Conservation (phyloP, 768 basidiomycete genomes). For the Phaeolepiota aurea region DNA sequence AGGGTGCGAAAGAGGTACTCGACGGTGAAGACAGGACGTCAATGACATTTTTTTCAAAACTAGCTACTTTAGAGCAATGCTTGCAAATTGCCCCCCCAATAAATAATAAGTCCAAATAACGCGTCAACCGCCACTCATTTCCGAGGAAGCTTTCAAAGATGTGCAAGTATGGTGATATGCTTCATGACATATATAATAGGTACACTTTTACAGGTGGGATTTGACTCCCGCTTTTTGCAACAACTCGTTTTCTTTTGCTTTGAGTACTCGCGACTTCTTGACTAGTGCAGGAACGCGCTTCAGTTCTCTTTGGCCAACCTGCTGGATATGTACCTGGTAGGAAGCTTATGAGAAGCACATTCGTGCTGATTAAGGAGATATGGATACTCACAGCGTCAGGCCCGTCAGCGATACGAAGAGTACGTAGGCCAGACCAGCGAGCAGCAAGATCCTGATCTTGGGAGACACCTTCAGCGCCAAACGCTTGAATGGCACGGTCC, state of each 20-base stretch:
- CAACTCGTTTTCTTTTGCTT: slow-evolving; percentile 53
- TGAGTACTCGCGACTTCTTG: slow-evolving; percentile 43
- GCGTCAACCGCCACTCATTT: too few species aligned
- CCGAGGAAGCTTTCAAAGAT: background rate
- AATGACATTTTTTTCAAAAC: slow-evolving; percentile 10
- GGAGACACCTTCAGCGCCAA: slow-evolving; percentile 92
- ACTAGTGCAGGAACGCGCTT: slow-evolving; percentile 61
- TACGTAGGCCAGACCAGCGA: slow-evolving; percentile 74
- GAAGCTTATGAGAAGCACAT: too few species aligned
- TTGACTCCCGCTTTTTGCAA: slow-evolving; percentile 56
- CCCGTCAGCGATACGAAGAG: slow-evolving; percentile 82
- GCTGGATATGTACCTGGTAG: slow-evolving; percentile 81
- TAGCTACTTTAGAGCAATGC: background rate
- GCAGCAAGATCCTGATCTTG: slow-evolving; percentile 82
- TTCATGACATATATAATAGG: slow-evolving; percentile 4
- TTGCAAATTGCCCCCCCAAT: background rate
- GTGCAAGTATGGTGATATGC: background rate
- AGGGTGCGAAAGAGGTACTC: slow-evolving; percentile 6
- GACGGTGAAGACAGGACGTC: slow-evolving; percentile 8
- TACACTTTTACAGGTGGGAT: slow-evolving; percentile 36
- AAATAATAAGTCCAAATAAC: background rate
- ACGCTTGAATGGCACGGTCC: slow-evolving; percentile 93
- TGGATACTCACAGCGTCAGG: slow-evolving; percentile 59
- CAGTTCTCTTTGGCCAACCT: slow-evolving; percentile 86
- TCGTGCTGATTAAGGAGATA: slow-evolving; percentile 10